Evolutionary conservation across 805 yeast species (phyloP), one percentile per base, ranked within the genome.

Genomic region (Metschnikowia borealis): DNA sequence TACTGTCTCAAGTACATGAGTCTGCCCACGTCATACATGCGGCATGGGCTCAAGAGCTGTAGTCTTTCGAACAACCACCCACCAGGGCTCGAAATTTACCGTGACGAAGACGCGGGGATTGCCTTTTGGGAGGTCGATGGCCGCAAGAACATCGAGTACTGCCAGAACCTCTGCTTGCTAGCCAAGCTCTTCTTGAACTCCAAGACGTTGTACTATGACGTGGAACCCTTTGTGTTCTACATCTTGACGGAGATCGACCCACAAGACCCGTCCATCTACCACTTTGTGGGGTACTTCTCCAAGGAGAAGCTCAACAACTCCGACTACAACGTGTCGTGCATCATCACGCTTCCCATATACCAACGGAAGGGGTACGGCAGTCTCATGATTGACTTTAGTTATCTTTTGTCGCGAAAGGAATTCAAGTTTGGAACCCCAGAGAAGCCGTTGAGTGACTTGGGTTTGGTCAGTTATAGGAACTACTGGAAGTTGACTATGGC

Each of bases 261-360:
- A 21, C 46, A 50, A 18, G 68, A 71, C 58, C 63, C 71, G 23
- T 59, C 67, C 3, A 60, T 59, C 15, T 85, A 85, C 62, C 90
- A 88, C 62, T 87, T 94, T 68, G 91, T 91, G 36, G 99, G 99
- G 0, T 94, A 94, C 66, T 94, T 94, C 63, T 87, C 96, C 21
- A 94, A 94, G 61, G 97, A 91, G 60, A 84, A 84, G 58, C 71
- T 86, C 52, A 85, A 84, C 55, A 78, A 83, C 31, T 81, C 92
- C 0, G 84, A 81, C 56, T 89, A 87, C 64, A 92, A 92, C 60
- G 82, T 94, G 21, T 85, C 95, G 52, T 94, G 99, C 69, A 92
- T 94, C 38, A 71, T 94, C 58, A 90, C 97, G 0, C 69, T 92
- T 36, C 99, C 98, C 1, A 83, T 84, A 2, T 84, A 85, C 63